Evolutionary conservation across 208 protist species (phyloP), one percentile per base, ranked within the genome.

Genomic region (Trypanosoma scelopori): DNA sequence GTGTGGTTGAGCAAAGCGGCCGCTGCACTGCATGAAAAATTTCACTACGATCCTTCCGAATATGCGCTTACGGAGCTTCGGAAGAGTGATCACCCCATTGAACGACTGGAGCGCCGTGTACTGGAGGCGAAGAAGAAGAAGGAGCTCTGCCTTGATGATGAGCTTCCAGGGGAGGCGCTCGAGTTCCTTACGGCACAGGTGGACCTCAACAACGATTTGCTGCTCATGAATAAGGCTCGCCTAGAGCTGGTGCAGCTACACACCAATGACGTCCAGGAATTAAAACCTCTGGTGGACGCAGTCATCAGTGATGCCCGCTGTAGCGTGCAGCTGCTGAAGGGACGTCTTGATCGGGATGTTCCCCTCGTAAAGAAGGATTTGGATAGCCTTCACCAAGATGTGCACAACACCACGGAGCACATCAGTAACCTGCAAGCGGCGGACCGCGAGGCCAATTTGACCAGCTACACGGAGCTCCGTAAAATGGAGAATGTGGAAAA

Each of bases 191-290:
- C 84, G 69, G 73, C 79, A 0, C 83, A 94, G 76, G 81, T 91
- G n/a, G 84, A 93, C 76, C 77, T 90, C 63, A 85, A 78, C 9
- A 93, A 93, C 65, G 87, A 93, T 53, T 32, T 93, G 45, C 69
- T 93, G 53, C 73, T 91, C 18, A 77, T 91, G 56, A 91, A 93
- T 73, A 89, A 88, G 72, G 84, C 87, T 0, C 87, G 87, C 50
- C 80, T 93, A 69, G 65, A 71, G 25, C 74, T 91, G 55, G 80
- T 93, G 9, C 47, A 32, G 28, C 60, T 86, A 51, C 82, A 89
- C 78, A 49, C 59, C 20, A 81, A 86, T 22, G 87, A 93, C 65
- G 70, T 83, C 20, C 76, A 72, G 16, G 77, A 81, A 39, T 70
- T 91, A 35, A 78, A 79, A 23, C 53, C 46, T 5, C 69, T 80